Evolutionary conservation across 2,329 filamentous ascomycete genomes (phyloP).

Genomic region (Diplodia intermedia): DNA sequence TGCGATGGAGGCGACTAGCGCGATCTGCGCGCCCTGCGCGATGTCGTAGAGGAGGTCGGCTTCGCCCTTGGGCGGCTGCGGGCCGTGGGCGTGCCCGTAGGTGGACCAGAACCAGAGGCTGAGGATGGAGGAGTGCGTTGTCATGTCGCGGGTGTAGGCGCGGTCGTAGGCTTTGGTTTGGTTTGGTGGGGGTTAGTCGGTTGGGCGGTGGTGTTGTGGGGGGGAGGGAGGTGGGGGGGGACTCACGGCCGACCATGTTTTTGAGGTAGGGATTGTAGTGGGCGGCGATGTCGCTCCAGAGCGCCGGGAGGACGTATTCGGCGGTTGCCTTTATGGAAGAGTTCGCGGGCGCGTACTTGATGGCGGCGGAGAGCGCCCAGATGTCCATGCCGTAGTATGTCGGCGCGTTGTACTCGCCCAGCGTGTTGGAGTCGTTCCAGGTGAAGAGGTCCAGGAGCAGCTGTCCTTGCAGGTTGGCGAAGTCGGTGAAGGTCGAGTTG

Average conservation of each 20-base stretch:
- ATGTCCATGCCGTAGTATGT: constrained; percentile 54
- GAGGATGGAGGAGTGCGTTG: constrained; percentile 51
- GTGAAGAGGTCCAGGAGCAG: constrained; percentile 39
- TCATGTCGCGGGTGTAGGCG: constrained; percentile 51
- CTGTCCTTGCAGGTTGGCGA: constrained; percentile 47
- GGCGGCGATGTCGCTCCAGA: constrained; percentile 48
- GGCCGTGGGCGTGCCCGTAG: constrained; percentile 51
- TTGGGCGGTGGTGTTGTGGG: no score
- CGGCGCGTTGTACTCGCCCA: constrained; percentile 52
- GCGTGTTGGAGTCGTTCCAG: constrained; percentile 43
- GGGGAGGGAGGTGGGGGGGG: no score
- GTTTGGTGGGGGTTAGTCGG: no score
- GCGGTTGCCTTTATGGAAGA: constrained; percentile 44
- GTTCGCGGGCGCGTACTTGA: constrained; percentile 47
- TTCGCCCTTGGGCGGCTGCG: constrained; percentile 49
- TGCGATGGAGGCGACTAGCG: constrained; percentile 49
- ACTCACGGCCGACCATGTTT: constrained; percentile 43
- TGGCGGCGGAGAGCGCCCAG: constrained; percentile 50
- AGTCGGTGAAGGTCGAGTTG: constrained; percentile 49
- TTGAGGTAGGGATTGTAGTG: constrained; percentile 50
- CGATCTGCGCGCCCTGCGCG: constrained; percentile 51
- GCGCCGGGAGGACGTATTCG: constrained; percentile 40
- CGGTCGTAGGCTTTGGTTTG: constrained; percentile 45
- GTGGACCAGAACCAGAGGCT: constrained; percentile 54
- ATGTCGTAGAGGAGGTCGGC: constrained; percentile 53